A percentile compares a stretch with the other conserved stretches of the same genome.
Conservation (phyloP, 148 eudicot genomes). For the Rhododendron molle region DNA sequence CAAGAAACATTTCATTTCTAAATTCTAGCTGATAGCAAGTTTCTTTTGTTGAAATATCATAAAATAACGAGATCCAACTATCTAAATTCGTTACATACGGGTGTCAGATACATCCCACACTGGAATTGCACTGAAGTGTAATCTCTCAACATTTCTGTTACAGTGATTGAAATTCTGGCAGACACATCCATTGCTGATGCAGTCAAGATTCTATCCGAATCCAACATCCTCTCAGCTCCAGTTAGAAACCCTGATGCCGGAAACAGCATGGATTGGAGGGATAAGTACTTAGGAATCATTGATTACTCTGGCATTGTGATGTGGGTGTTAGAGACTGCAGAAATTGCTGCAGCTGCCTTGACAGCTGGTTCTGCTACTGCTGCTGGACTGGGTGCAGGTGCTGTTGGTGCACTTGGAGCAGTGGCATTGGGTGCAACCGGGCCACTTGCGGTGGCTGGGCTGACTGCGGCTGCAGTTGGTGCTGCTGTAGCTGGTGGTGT, state of each 20-base stretch:
- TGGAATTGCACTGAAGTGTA: not conserved
- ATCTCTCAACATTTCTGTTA: slow-evolving; percentile 7
- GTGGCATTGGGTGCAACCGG: slow-evolving; percentile 77
- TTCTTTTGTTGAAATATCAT: not conserved
- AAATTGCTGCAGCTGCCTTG: slow-evolving; percentile 66
- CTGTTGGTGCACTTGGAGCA: slow-evolving; percentile 77
- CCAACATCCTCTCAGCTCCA: slow-evolving; percentile 86
- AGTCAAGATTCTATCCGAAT: slow-evolving; percentile 72
- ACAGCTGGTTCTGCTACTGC: slow-evolving; percentile 82
- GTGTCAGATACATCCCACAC: not conserved
- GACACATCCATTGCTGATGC: slow-evolving; percentile 62
- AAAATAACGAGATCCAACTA: not conserved
- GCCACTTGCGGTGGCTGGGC: slow-evolving; percentile 72
- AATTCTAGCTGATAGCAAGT: not conserved
- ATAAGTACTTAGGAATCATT: slow-evolving; percentile 66
- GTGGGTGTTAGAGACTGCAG: slow-evolving; percentile 89
- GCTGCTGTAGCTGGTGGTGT: slow-evolving; percentile 85
- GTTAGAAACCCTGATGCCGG: slow-evolving; percentile 54
- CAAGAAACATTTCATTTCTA: not conserved
- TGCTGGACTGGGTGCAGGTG: slow-evolving; percentile 86
- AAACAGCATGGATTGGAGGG: slow-evolving; percentile 56
- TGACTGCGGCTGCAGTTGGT: slow-evolving; percentile 76
- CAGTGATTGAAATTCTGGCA: slow-evolving; percentile 79
- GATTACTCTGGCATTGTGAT: slow-evolving; percentile 81
- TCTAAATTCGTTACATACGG: not conserved